These are phyloP conservation scores for Blastomyces percursus DNA, from an alignment of 2,329 filamentous ascomycete genomes.

Conservation along the genomic window DNA sequence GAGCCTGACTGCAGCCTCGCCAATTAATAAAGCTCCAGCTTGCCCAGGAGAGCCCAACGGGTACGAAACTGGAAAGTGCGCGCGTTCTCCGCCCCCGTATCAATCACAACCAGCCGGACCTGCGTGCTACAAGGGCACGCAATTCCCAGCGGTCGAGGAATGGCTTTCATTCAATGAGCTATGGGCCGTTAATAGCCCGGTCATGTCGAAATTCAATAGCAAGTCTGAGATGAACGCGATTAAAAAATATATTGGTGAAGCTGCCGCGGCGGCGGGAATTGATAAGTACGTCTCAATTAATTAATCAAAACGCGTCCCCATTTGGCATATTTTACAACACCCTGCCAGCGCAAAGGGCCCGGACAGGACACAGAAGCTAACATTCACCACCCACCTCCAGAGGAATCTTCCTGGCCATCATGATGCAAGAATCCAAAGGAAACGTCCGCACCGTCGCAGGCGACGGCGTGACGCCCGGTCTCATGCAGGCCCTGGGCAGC, in stretches of 20 bases:
- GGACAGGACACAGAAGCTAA: background rate
- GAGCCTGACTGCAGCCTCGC: background rate
- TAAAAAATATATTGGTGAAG: background rate
- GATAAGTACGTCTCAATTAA: conserved; percentile 1
- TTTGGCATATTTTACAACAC: too few relatives aligned
- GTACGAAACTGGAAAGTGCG: background rate
- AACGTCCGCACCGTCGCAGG: background rate
- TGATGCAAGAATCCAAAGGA: conserved; percentile 6
- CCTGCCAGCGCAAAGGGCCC: background rate
- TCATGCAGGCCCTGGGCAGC: conserved; percentile 3
- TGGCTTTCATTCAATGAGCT: conserved; percentile 4
- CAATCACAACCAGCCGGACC: background rate
- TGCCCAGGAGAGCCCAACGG: background rate
- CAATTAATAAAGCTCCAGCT: background rate
- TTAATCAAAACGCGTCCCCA: too few relatives aligned
- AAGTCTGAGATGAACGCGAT: background rate
- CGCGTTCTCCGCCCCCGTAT: background rate
- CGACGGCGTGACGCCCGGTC: conserved; percentile 2
- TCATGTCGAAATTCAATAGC: background rate
- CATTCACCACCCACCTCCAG: background rate
- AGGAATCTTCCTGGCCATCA: conserved; percentile 1
- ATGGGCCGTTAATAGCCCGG: background rate
- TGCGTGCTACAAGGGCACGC: conserved; percentile 2
- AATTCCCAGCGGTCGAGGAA: background rate
- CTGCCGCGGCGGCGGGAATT: background rate